These are phyloP conservation scores for Cyclanthera cordifolia DNA, from an alignment of 306 rosid genomes.

Conservation along the genomic window DNA sequence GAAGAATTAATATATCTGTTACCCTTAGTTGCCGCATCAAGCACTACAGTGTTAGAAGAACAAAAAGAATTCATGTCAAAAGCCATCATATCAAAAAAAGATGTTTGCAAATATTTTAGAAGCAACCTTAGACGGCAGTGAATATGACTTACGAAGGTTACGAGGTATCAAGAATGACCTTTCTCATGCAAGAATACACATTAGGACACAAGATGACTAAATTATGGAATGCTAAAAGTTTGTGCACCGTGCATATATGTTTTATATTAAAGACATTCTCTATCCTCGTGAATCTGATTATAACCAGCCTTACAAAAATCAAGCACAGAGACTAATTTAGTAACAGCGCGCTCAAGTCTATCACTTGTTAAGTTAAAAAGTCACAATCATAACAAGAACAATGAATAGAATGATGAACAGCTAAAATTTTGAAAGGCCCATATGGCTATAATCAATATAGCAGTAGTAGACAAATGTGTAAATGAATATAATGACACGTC, in stretches of 20 bases:
- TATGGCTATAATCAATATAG: background rate
- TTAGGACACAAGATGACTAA: background rate
- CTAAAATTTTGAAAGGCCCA: background rate
- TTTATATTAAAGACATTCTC: background rate
- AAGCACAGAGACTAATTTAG: background rate
- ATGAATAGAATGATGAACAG: background rate
- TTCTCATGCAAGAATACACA: background rate
- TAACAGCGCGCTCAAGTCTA: background rate
- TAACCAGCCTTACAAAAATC: background rate
- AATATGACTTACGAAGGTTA: background rate
- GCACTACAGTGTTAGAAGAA: conserved; percentile 32
- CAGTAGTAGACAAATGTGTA: background rate
- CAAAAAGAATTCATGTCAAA: background rate
- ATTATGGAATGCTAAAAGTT: background rate
- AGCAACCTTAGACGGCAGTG: background rate
- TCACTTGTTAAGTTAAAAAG: background rate
- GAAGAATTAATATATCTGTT: conserved; percentile 76
- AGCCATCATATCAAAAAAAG: background rate
- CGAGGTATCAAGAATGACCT: background rate
- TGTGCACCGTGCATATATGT: background rate
- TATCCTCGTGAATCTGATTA: background rate
- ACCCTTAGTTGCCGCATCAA: conserved; percentile 79
- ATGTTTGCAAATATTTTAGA: background rate
- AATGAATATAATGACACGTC: background rate
- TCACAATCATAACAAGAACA: background rate